Base-by-base conservation (phyloP, 163 green algal species). In the Chlorella variabilis region DNA sequence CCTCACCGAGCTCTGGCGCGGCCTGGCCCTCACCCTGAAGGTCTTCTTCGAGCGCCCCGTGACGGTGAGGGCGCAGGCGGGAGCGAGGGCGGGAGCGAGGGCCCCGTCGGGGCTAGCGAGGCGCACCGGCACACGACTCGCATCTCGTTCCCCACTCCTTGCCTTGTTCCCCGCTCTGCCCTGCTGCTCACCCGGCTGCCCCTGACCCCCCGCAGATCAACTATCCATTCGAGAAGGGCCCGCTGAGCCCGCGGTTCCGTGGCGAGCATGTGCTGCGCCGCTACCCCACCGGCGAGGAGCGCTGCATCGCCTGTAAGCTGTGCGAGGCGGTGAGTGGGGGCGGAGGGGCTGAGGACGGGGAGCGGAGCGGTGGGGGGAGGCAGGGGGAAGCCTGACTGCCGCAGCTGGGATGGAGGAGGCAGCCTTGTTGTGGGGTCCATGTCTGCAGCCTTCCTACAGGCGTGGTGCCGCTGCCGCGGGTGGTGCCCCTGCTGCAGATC, bases 301-400 rank as follows among this genome's bases (percentile, higher is more conserved):
- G 97, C 39, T 99, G 97, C 93, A 99, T 99, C 75, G 97, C 97
- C 5, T 99, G 97, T 95, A 99, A 99, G 92, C 93, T 99, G 7
- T 99, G 97, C 89, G 97, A 99, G 88, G 97, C 97, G 82, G 94
- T 98, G 59, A 69, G 71, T 41, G 11, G 2, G 21, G 18, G 17
- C 15, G 45, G 45, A 23, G 45, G 45, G 45, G 45, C 3, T 39
- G 34, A 20, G 4, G 21, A n/a, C 3, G 17, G n/a, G 42, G 68
- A 15, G 21, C 36, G 38, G 4, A 5, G 38, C 9, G 27, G 66
- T 4, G 42, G 42, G 3, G 41, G 7, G 25, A 34, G 3, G 66
- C 18, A 13, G 39, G 5, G 38, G 66, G 38, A 15, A 38, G 21
- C 66, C n/a, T n/a, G n/a, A n/a, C n/a, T n/a, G n/a, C n/a, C n/a